These are phyloP conservation scores for Cymbopogon citratus DNA, from an alignment of 176 grass and related monocot genomes.

Conservation along the genomic window DNA sequence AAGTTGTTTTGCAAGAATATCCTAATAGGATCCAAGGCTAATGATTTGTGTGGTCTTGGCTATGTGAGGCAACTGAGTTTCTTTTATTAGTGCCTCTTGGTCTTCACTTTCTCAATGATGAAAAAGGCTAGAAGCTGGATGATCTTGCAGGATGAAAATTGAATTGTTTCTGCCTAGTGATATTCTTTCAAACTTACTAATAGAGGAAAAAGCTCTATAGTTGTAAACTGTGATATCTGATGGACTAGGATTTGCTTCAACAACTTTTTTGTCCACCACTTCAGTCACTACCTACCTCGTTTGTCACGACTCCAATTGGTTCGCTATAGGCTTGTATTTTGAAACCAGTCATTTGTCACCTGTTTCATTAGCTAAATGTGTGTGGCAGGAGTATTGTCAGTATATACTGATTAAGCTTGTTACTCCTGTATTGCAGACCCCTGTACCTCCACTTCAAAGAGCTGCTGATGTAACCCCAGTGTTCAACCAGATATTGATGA, in stretches of 20 bases:
- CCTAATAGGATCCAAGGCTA: neutral
- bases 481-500: conserved; percentile 69
- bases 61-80: neutral
- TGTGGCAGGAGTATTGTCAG: neutral
- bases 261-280: neutral
- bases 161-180: neutral
- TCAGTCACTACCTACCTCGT: neutral
- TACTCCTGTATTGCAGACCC: conserved; percentile 55
- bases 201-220: neutral
- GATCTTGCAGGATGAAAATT: conserved; percentile 7
- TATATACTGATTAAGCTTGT: conserved; percentile 30
- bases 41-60: neutral
- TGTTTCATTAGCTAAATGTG: conserved; percentile 16
- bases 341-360: neutral
- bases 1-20: neutral
- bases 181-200: neutral
- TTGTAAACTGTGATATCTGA: neutral
- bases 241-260: neutral
- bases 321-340: neutral
- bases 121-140: neutral
- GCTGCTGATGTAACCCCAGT: conserved; percentile 61
- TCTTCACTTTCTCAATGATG: neutral
- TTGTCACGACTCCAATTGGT: neutral
- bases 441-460: conserved; percentile 83
- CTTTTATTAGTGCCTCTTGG: neutral